Evolutionary conservation across 1,284 basidiomycete genomes (phyloP), one percentile per base, ranked within the genome.

Genomic region (Neonothopanus nambi): DNA sequence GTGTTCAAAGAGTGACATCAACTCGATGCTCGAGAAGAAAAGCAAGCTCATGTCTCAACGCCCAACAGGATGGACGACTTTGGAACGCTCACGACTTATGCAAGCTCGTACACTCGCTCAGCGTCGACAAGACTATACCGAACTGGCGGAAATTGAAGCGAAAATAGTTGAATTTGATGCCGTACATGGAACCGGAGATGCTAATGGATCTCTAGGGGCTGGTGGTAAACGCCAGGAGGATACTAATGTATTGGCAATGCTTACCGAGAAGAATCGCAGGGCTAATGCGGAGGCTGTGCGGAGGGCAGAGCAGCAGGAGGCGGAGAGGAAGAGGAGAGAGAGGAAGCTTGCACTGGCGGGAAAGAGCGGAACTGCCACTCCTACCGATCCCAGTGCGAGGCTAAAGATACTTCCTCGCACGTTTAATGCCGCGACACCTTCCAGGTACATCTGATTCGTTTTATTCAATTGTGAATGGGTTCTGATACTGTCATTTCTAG

Each of bases 221-320:
- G 71, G 70, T 43, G 74, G 76, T 53, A 33, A 33, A 8, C 30
- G 30, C 30, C 30, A 33, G 4, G 13, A 33, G 30, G 68, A 74
- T 5, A 70, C 73, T 40, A 84, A 85, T 55, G 72, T 82, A 60
- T 78, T 95, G 28, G 82, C 87, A 17, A 84, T 76, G 65, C 87
- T 97, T 55, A 96, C 95, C 67, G 92, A 95, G 70, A 82, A 92
- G 48, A 96, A 98, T 67, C 80, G 91, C 39, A 82, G 80, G 60
- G 84, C 87, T 43, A 96, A 95, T 56, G 64, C 85, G 57, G 92
- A 93, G 61, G 80, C 83, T 1, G 84, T 94, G 56, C 78, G 89
- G 46, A 84, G 82, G 59, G 89, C 91, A 0, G 93, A 95, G 70
- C 65, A 85, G 38, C 75, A 76, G 33, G 83, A 87, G 56, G 71